These are phyloP conservation scores for Heterobasidion annosum DNA, from an alignment of 1,284 basidiomycete genomes.

Conservation along the genomic window DNA sequence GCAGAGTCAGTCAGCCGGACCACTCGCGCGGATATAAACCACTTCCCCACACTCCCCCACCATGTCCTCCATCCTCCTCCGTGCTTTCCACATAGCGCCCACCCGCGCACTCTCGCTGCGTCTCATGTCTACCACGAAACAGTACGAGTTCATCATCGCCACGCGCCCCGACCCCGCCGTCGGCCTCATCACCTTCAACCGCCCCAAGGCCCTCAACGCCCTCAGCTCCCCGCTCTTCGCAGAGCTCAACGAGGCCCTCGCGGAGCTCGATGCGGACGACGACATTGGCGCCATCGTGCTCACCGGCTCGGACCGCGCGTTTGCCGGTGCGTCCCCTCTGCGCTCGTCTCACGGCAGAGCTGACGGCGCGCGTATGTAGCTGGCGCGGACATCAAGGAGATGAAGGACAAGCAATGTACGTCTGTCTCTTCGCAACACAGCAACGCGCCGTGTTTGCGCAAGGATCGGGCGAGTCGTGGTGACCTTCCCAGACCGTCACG, in stretches of 20 bases:
- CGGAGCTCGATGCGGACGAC: slow-evolving; percentile 65
- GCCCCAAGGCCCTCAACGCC: slow-evolving; percentile 95
- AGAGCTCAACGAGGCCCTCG: slow-evolving; percentile 73
- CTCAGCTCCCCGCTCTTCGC: slow-evolving; percentile 74
- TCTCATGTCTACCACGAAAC: slow-evolving; percentile 15
- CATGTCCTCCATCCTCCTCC: slow-evolving; percentile 7
- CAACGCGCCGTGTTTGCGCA: neutral
- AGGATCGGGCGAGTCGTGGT: neutral
- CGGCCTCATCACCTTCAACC: slow-evolving; percentile 86
- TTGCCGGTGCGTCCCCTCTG: slow-evolving; percentile 60
- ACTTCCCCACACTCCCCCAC: neutral
- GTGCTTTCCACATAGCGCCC: neutral
- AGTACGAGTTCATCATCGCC: slow-evolving; percentile 69
- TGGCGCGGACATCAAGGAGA: slow-evolving; percentile 90
- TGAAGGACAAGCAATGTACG: slow-evolving; percentile 86
- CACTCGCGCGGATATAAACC: neutral
- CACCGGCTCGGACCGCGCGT: slow-evolving; percentile 90
- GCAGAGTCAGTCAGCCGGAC: no score
- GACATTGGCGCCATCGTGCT: slow-evolving; percentile 81
- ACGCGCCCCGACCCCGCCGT: slow-evolving; percentile 72
- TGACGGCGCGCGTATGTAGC: slow-evolving; percentile 35
- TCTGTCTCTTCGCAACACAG: slow-evolving; percentile 7
- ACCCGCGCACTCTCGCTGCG: neutral
- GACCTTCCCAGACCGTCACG: no score
- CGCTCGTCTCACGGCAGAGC: slow-evolving; percentile 1